Base-by-base conservation (phyloP, 148 eudicot genomes). In the Arbutus unedo region DNA sequence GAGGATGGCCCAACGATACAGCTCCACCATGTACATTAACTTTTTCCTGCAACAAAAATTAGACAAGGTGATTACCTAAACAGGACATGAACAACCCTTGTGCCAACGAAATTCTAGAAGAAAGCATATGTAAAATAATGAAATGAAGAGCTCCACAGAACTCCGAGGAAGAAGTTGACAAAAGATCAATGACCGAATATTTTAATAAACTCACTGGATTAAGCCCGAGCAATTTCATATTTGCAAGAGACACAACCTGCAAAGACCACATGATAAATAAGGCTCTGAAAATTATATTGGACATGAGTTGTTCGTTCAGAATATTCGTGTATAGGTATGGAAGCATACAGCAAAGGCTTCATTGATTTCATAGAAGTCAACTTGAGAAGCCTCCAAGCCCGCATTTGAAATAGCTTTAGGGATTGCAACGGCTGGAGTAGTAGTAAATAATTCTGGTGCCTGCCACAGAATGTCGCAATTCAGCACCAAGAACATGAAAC, bases 11-110 rank as follows among this genome's bases (percentile, higher is more conserved):
- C 88, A 96, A 84, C 45, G 99, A 93, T 56, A 96, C 99, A 79
- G 98, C 99, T 88, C 99, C 99, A 77, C 99, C 99, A 82, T 96
- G 94, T 78, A 94, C 91, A 76, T 96, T 96, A 70, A 96, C 91
- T 87, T 91, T 94, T 38, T 94, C 99, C 99, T 96, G 86, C 84
- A 89, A 76, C 56, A 51, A 72, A 74, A 16, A 75, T n/a, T 50
- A 31, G 25, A 15, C 38, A 60, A 11, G 47, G 73, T 10, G 56
- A n/a, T 83, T 62, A 56, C 50, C 13, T 76, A 81, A 6, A 47
- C 13, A 73, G 75, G 5, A 55, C 18, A 78, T 43, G 51, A 19
- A 11, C 70, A 44, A 59, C 31, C 8, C 50, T 59, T 3, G 67
- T 43, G 25, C 53, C 68, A 57, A 44, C 5, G 16, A 57, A 78